Percentiles rank a stretch among this genome's conserved stretches.
phyloP scores from a whole-genome alignment of 192 early-diverging fungal genomes.

The Entomortierella beljakovae region DNA sequence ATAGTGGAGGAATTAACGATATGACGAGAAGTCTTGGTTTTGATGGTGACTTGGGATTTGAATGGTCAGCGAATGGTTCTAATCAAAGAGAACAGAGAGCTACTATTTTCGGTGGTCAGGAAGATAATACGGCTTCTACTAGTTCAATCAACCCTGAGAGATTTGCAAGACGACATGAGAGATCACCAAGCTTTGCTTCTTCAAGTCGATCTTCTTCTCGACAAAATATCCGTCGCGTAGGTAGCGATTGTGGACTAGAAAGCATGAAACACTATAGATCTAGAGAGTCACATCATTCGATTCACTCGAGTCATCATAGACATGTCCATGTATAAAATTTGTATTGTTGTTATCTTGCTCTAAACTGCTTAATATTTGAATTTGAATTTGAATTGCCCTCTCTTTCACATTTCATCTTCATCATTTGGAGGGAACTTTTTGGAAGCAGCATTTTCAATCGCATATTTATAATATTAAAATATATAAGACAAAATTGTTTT shows the following conservation, averaged over 20 bases:
- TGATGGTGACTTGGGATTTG: slow-evolving; percentile 39
- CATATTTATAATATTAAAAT: too few species aligned
- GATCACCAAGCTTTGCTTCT: slow-evolving; percentile 13
- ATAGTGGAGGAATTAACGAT: not conserved
- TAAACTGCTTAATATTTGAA: too few species aligned
- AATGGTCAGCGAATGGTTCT: slow-evolving; percentile 17
- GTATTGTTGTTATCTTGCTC: too few species aligned
- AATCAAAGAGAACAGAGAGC: not conserved
- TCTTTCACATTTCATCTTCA: too few species aligned
- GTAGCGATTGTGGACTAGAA: slow-evolving; percentile 46
- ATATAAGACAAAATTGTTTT: too few species aligned
- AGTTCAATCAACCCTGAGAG: not conserved
- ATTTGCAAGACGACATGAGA: slow-evolving; percentile 8
- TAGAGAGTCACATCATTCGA: not conserved
- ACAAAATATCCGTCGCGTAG: slow-evolving; percentile 19
- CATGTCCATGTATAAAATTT: not conserved
- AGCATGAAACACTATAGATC: slow-evolving; percentile 25
- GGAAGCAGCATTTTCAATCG: too few species aligned
- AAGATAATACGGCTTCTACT: not conserved
- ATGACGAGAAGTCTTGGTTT: slow-evolving; percentile 21
- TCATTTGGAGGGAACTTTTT: too few species aligned
- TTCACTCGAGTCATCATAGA: not conserved
- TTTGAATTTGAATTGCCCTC: too few species aligned
- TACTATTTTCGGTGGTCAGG: not conserved
- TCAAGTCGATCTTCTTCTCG: slow-evolving; percentile 20